Evolutionary conservation across 352 stramenopile species (phyloP).

Genomic region (Phytophthora citricola): DNA sequence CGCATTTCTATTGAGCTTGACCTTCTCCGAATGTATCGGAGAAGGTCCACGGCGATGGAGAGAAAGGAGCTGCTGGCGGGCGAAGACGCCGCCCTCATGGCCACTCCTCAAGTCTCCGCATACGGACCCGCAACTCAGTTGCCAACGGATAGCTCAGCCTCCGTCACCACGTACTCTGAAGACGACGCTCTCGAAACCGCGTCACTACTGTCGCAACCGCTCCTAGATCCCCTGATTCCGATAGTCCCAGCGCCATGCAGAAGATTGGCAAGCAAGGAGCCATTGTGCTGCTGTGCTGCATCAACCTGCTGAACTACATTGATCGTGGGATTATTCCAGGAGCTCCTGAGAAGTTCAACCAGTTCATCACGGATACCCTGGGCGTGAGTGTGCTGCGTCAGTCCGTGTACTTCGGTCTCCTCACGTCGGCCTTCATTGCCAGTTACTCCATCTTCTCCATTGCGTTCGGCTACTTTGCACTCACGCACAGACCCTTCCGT

Average conservation of each 20-base stretch:
- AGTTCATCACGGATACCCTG: constrained; percentile 90
- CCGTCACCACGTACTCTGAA: constrained; percentile 18
- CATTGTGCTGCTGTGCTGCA: constrained; percentile 87
- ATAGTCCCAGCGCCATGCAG: constrained; percentile 8
- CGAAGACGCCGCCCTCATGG: constrained; percentile 22
- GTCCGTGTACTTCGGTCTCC: constrained; percentile 85
- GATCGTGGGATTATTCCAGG: constrained; percentile 96
- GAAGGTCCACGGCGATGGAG: constrained; percentile 16
- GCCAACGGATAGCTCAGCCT: not conserved
- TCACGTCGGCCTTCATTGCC: constrained; percentile 95
- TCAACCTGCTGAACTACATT: constrained; percentile 95
- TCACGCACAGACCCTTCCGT: constrained; percentile 89
- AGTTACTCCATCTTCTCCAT: constrained; percentile 93
- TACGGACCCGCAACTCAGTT: constrained; percentile 9
- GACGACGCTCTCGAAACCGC: constrained; percentile 28
- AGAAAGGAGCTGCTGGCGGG: constrained; percentile 24
- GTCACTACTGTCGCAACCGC: constrained; percentile 37
- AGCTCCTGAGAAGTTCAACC: constrained; percentile 91
- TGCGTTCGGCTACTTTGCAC: constrained; percentile 91
- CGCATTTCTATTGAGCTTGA: constrained; percentile 13
- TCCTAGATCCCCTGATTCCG: constrained; percentile 15
- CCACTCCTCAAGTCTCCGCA: constrained; percentile 34
- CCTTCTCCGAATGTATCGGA: constrained; percentile 24
- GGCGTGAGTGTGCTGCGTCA: constrained; percentile 64
- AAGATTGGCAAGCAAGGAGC: constrained; percentile 61